Evolutionary conservation across 257 asterid genomes (phyloP).

Genomic region (Capsicum rhomboideum): DNA sequence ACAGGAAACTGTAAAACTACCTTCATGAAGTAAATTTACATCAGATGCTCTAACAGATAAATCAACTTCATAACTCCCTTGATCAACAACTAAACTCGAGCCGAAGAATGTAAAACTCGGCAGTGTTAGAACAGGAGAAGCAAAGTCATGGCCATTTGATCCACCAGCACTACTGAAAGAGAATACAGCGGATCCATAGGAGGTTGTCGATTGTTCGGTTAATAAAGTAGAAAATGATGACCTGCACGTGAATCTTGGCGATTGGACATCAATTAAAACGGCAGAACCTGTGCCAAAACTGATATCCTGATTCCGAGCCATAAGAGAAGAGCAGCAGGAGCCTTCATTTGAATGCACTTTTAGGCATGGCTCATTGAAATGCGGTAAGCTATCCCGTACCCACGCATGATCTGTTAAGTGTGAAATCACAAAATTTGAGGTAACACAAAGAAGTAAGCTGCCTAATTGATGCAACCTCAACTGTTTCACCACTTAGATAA

Average conservation of each 20-base stretch:
- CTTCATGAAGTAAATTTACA: slow-evolving; percentile 28
- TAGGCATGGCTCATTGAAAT: slow-evolving; percentile 5
- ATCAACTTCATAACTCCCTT: slow-evolving; percentile 25
- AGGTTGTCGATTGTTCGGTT: slow-evolving; percentile 16
- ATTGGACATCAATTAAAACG: slow-evolving; percentile 21
- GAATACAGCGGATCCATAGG: slow-evolving; percentile 34
- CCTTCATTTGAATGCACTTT: slow-evolving; percentile 5
- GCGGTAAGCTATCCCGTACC: slow-evolving; percentile 26
- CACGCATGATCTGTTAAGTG: slow-evolving; percentile 45
- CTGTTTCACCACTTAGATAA: neutral
- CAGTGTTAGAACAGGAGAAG: slow-evolving; percentile 36
- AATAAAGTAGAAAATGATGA: slow-evolving; percentile 54
- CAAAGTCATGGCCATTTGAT: slow-evolving; percentile 26
- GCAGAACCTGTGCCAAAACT: slow-evolving; percentile 50
- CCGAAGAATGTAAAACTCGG: slow-evolving; percentile 66
- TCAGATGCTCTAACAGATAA: slow-evolving; percentile 18
- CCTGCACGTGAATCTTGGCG: slow-evolving; percentile 28
- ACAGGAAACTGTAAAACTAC: slow-evolving; percentile 20
- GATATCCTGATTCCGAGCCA: slow-evolving; percentile 47
- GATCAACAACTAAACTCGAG: slow-evolving; percentile 21
- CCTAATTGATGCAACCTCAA: neutral
- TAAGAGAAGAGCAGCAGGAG: slow-evolving; percentile 12
- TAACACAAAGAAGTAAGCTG: neutral
- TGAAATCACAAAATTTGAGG: neutral
- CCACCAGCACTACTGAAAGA: slow-evolving; percentile 41